Conservation (phyloP, 345 rosid genomes). For the Corymbia maculata region DNA sequence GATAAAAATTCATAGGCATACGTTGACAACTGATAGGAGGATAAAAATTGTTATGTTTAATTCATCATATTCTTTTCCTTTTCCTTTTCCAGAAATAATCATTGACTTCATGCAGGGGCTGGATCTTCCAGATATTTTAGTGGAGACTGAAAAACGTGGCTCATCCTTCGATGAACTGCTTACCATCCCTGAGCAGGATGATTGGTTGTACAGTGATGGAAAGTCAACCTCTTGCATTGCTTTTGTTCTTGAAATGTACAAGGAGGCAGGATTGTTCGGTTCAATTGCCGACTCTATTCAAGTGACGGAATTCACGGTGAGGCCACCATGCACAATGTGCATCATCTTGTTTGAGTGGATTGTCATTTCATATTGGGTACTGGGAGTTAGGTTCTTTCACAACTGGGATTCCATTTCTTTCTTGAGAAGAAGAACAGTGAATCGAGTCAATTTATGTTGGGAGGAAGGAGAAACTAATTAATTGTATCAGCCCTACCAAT, state of each 20-base stretch:
- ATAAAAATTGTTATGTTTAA: not conserved
- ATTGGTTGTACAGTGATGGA: constrained; percentile 92
- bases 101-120: constrained; percentile 41
- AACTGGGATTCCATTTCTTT: not conserved
- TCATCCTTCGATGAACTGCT: constrained; percentile 51
- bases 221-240: constrained; percentile 87
- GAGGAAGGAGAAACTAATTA: not conserved
- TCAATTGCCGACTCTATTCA: constrained; percentile 57
- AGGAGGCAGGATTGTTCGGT: constrained; percentile 89
- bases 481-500: not conserved
- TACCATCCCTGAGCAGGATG: constrained; percentile 86
- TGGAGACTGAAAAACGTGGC: constrained; percentile 44
- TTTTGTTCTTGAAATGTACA: constrained; percentile 90
- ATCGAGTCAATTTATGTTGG: not conserved
- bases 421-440: not conserved
- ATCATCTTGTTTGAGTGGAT: not conserved
- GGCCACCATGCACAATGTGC: not conserved
- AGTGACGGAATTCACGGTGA: constrained; percentile 95
- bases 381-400: not conserved
- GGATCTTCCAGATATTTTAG: constrained; percentile 71
- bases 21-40: not conserved
- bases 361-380: not conserved
- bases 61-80: not conserved
- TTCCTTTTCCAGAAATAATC: not conserved
- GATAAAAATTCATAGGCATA: not conserved